Evolutionary conservation across 345 rosid species (phyloP).

Genomic region (Combretum micranthum): DNA sequence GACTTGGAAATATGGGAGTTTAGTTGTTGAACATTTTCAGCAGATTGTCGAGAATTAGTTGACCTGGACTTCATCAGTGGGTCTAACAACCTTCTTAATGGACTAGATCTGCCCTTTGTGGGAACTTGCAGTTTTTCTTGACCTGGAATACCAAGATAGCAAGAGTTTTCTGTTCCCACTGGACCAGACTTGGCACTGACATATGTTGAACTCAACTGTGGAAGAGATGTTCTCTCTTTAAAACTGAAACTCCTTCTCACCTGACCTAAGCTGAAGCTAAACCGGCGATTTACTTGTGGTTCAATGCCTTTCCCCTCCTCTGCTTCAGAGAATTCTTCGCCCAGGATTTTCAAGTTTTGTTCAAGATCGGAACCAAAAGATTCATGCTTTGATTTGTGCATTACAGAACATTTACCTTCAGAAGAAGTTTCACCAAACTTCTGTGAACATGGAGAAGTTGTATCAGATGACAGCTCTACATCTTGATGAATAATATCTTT

Average conservation of each 20-base stretch:
- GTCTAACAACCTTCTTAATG: constrained; percentile 63
- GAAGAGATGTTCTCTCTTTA: constrained; percentile 50
- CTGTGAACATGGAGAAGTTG: constrained; percentile 6
- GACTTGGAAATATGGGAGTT: constrained; percentile 26
- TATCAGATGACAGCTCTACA: constrained; percentile 24
- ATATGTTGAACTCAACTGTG: constrained; percentile 34
- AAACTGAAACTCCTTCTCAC: constrained; percentile 70
- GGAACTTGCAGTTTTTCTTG: constrained; percentile 30
- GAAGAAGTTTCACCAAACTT: constrained; percentile 2
- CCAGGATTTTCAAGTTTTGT: constrained; percentile 28
- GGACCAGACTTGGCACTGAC: constrained; percentile 53
- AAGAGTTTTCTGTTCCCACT: constrained; percentile 29
- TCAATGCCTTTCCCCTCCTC: constrained; percentile 39
- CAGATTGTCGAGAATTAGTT: constrained; percentile 12
- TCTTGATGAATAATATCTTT: constrained; percentile 6
- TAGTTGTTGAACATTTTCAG: constrained; percentile 30
- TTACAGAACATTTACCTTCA: constrained; percentile 16
- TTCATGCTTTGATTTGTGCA: constrained; percentile 7
- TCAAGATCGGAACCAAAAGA: constrained; percentile 18
- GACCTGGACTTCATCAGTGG: constrained; percentile 58
- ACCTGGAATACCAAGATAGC: constrained; percentile 25
- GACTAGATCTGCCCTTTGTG: constrained; percentile 55
- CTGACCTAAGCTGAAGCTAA: constrained; percentile 73
- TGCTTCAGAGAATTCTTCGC: constrained; percentile 33
- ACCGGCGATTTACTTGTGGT: constrained; percentile 54